Base-by-base conservation (phyloP, 2,329 filamentous ascomycete species). In the Ophiostoma perfectum region DNA sequence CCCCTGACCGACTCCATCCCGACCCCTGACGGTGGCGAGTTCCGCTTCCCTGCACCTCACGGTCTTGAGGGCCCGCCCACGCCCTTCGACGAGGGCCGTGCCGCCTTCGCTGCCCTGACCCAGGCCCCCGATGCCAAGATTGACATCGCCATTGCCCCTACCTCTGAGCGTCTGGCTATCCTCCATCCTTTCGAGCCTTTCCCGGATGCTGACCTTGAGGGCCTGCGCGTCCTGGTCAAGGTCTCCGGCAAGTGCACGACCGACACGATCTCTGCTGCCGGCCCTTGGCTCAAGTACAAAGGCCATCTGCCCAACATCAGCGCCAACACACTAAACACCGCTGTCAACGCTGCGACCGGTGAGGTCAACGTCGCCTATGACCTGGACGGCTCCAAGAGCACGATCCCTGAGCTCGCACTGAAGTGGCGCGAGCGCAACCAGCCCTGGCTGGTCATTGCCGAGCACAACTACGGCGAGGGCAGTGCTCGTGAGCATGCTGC, bases 231-330 rank as follows among this genome's bases (percentile, higher is more conserved):
- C 18, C 89, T 99, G 16, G 94, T 96, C 83, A 98, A 98, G 81
- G 90, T 98, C 72, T 90, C 93, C 72, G 95, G 95, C 72, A 97
- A 99, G 81, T 99, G 95, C 84, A 99, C 95, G 69, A 99, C 95
- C 60, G 95, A 99, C 80, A 98, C 95, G 74, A 99, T 99, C 80
- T 98, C 93, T 49, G 94, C 94, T 45, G 94, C 94, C 0, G 94
- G 94, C 5, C 94, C 94, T 16, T 98, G 94, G 94, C 87, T 99
- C 73, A 98, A 98, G 81, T 99, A 98, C 87, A 98, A 98, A 84
- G 95, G 95, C 71, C 95, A 99, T 80, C 87, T 99, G 71, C 92
- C 95, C 78, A 99, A 99, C 83, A 99, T 99, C 78, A 91, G 89
- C 74, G 92, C 92, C 77, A 99, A 99, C 85, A 99, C 95, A 2